These are phyloP conservation scores for Apium graveolens DNA, from an alignment of 129 eudicot species.

Conservation along the genomic window DNA sequence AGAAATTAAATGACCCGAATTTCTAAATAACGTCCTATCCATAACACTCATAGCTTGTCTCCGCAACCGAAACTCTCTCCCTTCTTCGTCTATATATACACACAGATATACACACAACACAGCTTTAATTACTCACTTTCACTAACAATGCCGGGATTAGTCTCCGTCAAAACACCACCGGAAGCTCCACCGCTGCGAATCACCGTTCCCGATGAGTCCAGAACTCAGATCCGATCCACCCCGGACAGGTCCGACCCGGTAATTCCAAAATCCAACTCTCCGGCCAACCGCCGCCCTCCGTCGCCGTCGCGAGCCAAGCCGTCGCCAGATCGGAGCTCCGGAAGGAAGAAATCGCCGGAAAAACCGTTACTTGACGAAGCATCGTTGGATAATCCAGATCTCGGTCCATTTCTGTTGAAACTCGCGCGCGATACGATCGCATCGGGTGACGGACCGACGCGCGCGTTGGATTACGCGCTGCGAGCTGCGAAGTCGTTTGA, in stretches of 20 bases:
- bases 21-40: neutral
- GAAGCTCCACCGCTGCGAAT: conserved; percentile 36
- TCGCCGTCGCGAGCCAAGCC: conserved; percentile 93
- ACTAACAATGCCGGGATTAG: conserved; percentile 66
- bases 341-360: conserved; percentile 82
- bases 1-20: neutral
- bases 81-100: neutral
- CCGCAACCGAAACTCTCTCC: neutral
- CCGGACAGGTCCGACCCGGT: conserved; percentile 41
- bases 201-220: conserved; percentile 41
- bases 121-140: neutral
- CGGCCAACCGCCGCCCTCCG: conserved; percentile 79
- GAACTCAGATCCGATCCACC: conserved; percentile 47
- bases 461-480: conserved; percentile 84
- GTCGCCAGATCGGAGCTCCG: conserved; percentile 90
- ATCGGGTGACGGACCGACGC: conserved; percentile 86
- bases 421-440: conserved; percentile 93
- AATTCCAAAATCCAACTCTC: conserved; percentile 41
- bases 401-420: conserved; percentile 82
- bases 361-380: conserved; percentile 46
- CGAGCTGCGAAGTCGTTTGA: conserved; percentile 89
- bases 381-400: conserved; percentile 86
- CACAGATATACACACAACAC: neutral
- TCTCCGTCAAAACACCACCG: conserved; percentile 79
- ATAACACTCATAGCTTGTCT: no score